Evolutionary conservation across 2,329 filamentous ascomycete species (phyloP).

Genomic region (Didymella segeticola): DNA sequence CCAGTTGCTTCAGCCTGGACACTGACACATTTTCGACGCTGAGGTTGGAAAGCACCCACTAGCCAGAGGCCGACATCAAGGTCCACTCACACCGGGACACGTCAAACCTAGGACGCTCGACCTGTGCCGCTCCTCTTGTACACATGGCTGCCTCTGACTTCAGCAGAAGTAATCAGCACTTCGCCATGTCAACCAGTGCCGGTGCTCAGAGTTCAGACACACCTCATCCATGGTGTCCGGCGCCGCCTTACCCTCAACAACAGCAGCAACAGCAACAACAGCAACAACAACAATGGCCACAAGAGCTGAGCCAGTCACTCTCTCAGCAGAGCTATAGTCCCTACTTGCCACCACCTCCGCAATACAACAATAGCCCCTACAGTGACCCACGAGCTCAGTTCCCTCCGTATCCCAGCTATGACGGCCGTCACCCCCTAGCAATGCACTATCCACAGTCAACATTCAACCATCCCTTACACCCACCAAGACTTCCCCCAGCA

Average conservation of each 20-base stretch:
- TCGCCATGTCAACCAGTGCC: constrained; percentile 24
- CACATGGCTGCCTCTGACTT: constrained; percentile 40
- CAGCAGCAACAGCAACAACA: constrained; percentile 21
- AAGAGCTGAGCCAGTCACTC: constrained; percentile 18
- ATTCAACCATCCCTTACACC: constrained; percentile 13
- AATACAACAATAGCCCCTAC: constrained; percentile 8
- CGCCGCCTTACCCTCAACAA: constrained; percentile 24
- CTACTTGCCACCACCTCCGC: constrained; percentile 16
- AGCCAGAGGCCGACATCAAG: background rate
- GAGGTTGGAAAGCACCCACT: background rate
- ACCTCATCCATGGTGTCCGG: constrained; percentile 24
- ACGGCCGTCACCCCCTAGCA: constrained; percentile 10
- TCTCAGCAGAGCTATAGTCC: constrained; percentile 15
- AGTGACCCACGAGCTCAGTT: background rate
- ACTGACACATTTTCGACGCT: background rate
- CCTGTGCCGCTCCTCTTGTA: background rate
- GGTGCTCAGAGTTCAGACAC: constrained; percentile 28
- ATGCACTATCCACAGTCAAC: constrained; percentile 19
- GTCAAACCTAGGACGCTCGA: background rate
- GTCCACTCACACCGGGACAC: constrained; percentile 7
- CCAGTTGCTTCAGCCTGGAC: background rate
- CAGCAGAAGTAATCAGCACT: constrained; percentile 23
- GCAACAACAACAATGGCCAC: constrained; percentile 23
- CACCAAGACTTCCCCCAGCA: constrained; percentile 28
- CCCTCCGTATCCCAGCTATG: constrained; percentile 9